Evolutionary conservation across 164 flowering plant genomes (phyloP).

Genomic region (Piper betle): DNA sequence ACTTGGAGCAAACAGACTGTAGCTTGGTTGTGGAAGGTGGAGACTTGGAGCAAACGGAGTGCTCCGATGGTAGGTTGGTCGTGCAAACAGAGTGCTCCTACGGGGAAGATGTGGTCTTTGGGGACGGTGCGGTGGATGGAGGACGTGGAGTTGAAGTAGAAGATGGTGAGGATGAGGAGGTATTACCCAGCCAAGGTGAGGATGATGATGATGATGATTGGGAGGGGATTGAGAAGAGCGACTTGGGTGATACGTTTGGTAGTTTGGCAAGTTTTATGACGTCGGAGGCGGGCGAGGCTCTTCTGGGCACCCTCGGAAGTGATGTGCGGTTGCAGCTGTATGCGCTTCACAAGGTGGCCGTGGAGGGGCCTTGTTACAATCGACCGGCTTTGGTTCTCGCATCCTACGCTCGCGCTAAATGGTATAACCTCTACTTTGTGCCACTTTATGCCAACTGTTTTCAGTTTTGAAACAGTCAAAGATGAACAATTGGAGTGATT

Average conservation of each 20-base stretch:
- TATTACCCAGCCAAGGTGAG: neutral
- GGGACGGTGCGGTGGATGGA: no score
- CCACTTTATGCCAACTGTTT: no score
- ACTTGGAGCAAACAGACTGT: no score
- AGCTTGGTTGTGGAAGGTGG: no score
- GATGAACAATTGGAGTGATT: neutral
- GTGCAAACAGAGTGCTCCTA: no score
- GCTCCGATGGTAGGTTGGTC: no score
- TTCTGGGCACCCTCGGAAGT: slow-evolving; percentile 25
- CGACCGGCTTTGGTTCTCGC: slow-evolving; percentile 57
- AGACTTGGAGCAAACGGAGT: no score
- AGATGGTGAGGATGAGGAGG: no score
- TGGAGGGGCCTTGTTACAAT: slow-evolving; percentile 66
- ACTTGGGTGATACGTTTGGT: slow-evolving; percentile 44
- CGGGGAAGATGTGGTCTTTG: no score
- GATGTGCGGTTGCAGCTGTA: slow-evolving; percentile 60
- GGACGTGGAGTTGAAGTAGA: no score
- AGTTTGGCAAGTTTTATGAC: slow-evolving; percentile 33
- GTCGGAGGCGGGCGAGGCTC: slow-evolving; percentile 15
- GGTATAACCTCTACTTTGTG: slow-evolving; percentile 33
- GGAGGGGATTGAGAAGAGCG: slow-evolving; percentile 90
- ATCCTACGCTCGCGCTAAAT: slow-evolving; percentile 67
- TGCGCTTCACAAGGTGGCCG: slow-evolving; percentile 64
- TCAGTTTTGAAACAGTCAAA: neutral
- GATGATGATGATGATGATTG: slow-evolving; percentile 53